Conservation (phyloP, 1,139 yeast genomes). For the Geotrichum klebahnii region DNA sequence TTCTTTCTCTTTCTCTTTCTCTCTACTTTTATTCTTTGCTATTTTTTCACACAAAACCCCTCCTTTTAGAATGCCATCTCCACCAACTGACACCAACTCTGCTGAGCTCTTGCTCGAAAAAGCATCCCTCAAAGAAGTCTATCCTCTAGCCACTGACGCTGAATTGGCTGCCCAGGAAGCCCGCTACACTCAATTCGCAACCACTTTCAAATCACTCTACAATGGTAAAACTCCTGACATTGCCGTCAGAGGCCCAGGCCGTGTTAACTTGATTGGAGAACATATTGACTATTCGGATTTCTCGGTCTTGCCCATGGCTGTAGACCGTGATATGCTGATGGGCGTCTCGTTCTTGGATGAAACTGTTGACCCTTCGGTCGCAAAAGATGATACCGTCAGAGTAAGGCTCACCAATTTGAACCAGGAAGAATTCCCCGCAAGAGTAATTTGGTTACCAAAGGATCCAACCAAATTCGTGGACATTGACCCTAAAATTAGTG, state of each 20-base stretch:
- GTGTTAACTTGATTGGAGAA: slow-evolving; percentile 73
- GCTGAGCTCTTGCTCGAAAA: slow-evolving; percentile 15
- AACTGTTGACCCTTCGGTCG: slow-evolving; percentile 10
- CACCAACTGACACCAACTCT: background rate
- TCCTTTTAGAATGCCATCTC: no score
- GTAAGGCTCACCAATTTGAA: slow-evolving; percentile 45
- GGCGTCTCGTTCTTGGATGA: slow-evolving; percentile 42
- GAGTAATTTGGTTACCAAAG: slow-evolving; percentile 44
- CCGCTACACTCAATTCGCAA: background rate
- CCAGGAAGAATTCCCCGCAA: slow-evolving; percentile 40
- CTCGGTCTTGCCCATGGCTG: slow-evolving; percentile 73
- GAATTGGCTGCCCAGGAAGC: slow-evolving; percentile 1
- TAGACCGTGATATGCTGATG: slow-evolving; percentile 59
- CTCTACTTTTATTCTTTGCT: background rate
- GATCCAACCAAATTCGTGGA: slow-evolving; percentile 43
- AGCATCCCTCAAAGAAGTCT: slow-evolving; percentile 9
- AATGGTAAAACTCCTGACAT: slow-evolving; percentile 40
- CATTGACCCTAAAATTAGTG: slow-evolving; percentile 50
- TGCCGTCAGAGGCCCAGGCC: slow-evolving; percentile 63
- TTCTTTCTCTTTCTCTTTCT: background rate
- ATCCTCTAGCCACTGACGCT: slow-evolving; percentile 18
- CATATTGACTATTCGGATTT: slow-evolving; percentile 69
- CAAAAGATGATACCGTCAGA: slow-evolving; percentile 7
- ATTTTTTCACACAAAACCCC: no score
- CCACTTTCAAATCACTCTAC: background rate